Evolutionary conservation across 2,329 filamentous ascomycete genomes (phyloP), one percentile per base, ranked within the genome.

Genomic region (Huntiella bhutanensis): DNA sequence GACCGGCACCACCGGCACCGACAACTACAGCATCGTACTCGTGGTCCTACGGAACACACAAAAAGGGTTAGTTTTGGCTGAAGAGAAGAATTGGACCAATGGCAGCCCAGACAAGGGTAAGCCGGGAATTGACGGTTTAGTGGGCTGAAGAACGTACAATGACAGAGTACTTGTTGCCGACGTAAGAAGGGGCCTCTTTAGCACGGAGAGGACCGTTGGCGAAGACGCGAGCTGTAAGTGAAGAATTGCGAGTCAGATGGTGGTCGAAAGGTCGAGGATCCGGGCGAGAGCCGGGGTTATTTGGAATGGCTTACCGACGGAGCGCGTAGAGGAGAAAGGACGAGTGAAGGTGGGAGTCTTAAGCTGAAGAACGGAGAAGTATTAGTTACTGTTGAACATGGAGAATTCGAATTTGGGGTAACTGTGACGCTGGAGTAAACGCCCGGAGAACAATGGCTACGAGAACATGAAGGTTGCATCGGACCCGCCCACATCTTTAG

Each of bases 21-120:
- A 91, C 85, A 51, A 98, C 91, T 56, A 98, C 72, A 52, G 88
- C 88, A 81, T 96, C 91, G 67, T 95, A 96, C 67, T 96, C 86
- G 67, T 98, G 91, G 64, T 96, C 91, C 77, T 86, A 51, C 75
- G 45, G 12, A 36, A 17, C 42, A 48, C 19, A n/a, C n/a, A 17
- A 37, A 41, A 35, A 7, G 15, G 8, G 45, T 35, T 46, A 32
- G 28, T 12, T 13, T 6, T 22, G 10, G 12, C 35, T 17, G 16
- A 15, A 8, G 12, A 8, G 4, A 35, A 35, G 13, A 35, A 13
- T 35, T 35, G 33, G 13, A 13, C 11, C 11, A 35, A 35, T 35
- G 33, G 33, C 33, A 13, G 33, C 5, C 4, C 11, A 17, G n/a
- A 39, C 11, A 16, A 13, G n/a, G 37, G 15, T 28, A 41, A 17